Evolutionary conservation across 1,139 yeast species (phyloP).

Genomic region (Pichia norvegensis): DNA sequence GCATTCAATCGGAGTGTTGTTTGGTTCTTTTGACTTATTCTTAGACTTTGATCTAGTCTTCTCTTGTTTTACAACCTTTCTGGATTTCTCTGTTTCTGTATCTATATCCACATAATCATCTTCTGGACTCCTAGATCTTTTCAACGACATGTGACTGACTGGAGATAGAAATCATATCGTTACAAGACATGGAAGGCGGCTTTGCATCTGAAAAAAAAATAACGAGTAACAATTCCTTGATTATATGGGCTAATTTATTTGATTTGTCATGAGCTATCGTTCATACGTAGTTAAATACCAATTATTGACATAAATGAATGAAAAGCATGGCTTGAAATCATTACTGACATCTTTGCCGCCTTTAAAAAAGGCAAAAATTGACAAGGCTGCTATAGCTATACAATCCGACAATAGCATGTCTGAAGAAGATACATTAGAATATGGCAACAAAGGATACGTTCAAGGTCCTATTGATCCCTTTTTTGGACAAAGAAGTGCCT

Average conservation of each 20-base stretch:
- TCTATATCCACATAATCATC: not conserved
- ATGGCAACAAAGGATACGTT: constrained; percentile 11
- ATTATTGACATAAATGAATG: not conserved
- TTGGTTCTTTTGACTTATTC: not conserved
- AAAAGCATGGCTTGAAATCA: not conserved
- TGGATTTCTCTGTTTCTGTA: not conserved
- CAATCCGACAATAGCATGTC: not conserved
- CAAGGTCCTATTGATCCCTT: constrained; percentile 33
- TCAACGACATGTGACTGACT: constrained; percentile 6
- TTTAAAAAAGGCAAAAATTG: not conserved
- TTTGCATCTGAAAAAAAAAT: no score
- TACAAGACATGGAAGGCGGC: not conserved
- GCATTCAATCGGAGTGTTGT: constrained; percentile 12
- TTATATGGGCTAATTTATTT: no score
- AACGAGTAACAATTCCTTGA: no score
- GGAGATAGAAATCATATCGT: not conserved
- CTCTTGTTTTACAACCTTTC: not conserved
- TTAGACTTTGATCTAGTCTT: not conserved
- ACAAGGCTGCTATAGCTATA: not conserved
- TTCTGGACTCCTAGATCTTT: constrained; percentile 10
- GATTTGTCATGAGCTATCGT: no score
- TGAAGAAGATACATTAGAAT: not conserved
- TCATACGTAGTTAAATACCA: no score
- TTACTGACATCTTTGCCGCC: not conserved
- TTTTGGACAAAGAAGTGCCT: constrained; percentile 37